Conservation (phyloP, 1,139 yeast species). For the Protomyces inundatus region DNA sequence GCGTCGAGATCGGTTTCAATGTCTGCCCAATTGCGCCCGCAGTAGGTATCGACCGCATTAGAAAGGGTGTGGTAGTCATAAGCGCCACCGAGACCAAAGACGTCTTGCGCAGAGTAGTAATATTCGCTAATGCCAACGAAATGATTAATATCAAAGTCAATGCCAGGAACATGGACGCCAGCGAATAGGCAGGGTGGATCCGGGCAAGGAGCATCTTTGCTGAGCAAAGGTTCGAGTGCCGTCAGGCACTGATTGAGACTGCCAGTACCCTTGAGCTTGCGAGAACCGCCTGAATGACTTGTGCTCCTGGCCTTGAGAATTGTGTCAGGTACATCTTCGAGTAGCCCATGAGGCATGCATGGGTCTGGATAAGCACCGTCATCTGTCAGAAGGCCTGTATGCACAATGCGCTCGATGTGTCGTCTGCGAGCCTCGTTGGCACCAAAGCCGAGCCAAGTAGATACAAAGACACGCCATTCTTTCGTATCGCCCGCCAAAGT, state of each 20-base stretch:
- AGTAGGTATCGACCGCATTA: slow-evolving; percentile 46
- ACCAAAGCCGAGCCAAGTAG: slow-evolving; percentile 73
- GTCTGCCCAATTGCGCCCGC: slow-evolving; percentile 46
- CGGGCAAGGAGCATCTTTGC: slow-evolving; percentile 42
- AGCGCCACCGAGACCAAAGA: slow-evolving; percentile 43
- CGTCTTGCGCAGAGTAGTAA: slow-evolving; percentile 62
- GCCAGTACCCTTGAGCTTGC: slow-evolving; percentile 55
- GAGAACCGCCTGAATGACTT: not conserved
- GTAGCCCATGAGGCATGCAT: slow-evolving; percentile 51
- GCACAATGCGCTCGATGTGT: slow-evolving; percentile 41
- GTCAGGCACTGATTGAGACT: slow-evolving; percentile 53
- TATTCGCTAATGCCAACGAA: slow-evolving; percentile 79
- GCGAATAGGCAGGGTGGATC: slow-evolving; percentile 44
- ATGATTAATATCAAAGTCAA: slow-evolving; percentile 62
- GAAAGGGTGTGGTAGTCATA: slow-evolving; percentile 43
- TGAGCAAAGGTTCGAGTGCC: slow-evolving; percentile 52
- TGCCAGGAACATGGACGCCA: slow-evolving; percentile 53
- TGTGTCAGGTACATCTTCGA: slow-evolving; percentile 19
- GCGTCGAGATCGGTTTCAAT: slow-evolving; percentile 40
- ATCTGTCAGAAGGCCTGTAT: slow-evolving; percentile 17
- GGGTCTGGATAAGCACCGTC: slow-evolving; percentile 46
- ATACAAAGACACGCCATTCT: slow-evolving; percentile 56
- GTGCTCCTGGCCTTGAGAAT: not conserved
- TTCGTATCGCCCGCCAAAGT: slow-evolving; percentile 41
- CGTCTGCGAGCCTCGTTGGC: slow-evolving; percentile 60